Conservation (phyloP, 1,139 yeast species). For the Saccharomycopsis phalli region DNA sequence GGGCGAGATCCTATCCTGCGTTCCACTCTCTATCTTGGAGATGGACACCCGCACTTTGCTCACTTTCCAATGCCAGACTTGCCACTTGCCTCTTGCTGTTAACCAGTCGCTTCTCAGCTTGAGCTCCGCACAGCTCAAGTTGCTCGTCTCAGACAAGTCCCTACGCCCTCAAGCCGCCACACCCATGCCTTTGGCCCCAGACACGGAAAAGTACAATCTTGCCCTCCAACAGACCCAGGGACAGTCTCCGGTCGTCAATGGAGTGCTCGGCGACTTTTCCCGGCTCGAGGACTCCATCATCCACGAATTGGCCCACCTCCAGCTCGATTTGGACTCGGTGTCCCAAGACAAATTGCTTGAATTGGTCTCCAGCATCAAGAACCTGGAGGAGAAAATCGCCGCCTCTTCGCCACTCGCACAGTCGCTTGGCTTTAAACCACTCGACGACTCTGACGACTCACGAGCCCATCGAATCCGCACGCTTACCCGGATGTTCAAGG, state of each 20-base stretch:
- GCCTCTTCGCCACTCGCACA: too few species aligned
- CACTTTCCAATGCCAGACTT: slow-evolving; percentile 42
- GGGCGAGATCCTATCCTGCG: neutral
- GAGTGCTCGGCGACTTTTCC: slow-evolving; percentile 14
- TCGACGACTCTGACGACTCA: neutral
- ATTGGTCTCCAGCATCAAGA: neutral
- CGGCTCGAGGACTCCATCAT: slow-evolving; percentile 9
- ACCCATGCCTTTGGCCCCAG: neutral
- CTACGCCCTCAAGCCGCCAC: slow-evolving; percentile 16
- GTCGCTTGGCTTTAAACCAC: too few species aligned
- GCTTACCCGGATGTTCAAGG: slow-evolving; percentile 55
- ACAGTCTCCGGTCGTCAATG: neutral
- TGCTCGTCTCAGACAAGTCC: slow-evolving; percentile 30
- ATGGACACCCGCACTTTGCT: neutral
- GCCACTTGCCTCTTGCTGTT: slow-evolving; percentile 48
- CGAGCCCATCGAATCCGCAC: slow-evolving; percentile 28
- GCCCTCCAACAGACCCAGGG: slow-evolving; percentile 18
- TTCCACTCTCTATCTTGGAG: neutral
- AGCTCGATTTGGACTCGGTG: slow-evolving; percentile 19
- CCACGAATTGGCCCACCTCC: slow-evolving; percentile 18
- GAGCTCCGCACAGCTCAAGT: slow-evolving; percentile 43
- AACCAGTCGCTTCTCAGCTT: slow-evolving; percentile 46
- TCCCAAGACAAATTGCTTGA: slow-evolving; percentile 9
- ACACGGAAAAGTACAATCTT: slow-evolving; percentile 29
- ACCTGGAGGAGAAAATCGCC: neutral